Percentiles rank a stretch among this genome's conserved stretches.
Evolutionary conservation across 2,329 filamentous ascomycete species (phyloP).

Genomic region (Exserohilum turcica): DNA sequence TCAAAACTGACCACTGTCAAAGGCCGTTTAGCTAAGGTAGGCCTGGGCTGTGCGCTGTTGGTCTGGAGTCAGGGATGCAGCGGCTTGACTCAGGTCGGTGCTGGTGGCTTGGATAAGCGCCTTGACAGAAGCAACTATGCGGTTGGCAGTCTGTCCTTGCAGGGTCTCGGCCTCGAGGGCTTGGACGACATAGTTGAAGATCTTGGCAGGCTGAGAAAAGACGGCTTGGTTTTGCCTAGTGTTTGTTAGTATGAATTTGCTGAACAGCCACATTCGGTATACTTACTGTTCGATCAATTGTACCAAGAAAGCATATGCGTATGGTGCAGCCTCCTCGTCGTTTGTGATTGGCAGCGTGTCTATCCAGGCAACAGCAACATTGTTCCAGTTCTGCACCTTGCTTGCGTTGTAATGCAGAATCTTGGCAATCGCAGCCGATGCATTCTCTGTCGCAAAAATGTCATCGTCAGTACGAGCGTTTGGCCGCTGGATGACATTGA

Average conservation of each 20-base stretch:
- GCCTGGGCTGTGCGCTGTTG: slow-evolving; percentile 78
- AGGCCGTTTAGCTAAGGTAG: slow-evolving; percentile 69
- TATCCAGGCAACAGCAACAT: slow-evolving; percentile 83
- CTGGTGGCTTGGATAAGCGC: slow-evolving; percentile 73
- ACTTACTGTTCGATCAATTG: slow-evolving; percentile 94
- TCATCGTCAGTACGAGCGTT: slow-evolving; percentile 90
- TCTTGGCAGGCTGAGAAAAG: slow-evolving; percentile 74
- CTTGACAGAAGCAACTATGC: slow-evolving; percentile 79
- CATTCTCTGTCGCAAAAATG: slow-evolving; percentile 96
- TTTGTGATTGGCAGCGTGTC: slow-evolving; percentile 89
- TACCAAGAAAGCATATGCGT: slow-evolving; percentile 89
- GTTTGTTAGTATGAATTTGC: slow-evolving; percentile 1
- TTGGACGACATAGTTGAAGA: slow-evolving; percentile 84
- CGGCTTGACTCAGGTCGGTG: slow-evolving; percentile 75
- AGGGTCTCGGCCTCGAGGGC: slow-evolving; percentile 90
- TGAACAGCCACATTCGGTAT: background rate
- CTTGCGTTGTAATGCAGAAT: slow-evolving; percentile 87
- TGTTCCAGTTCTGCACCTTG: slow-evolving; percentile 76
- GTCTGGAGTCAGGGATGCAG: slow-evolving; percentile 76
- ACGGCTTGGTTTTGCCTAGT: slow-evolving; percentile 83
- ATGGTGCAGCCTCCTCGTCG: slow-evolving; percentile 96
- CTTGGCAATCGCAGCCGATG: slow-evolving; percentile 94
- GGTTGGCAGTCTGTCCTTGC: slow-evolving; percentile 78
- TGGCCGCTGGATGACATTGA: slow-evolving; percentile 79
- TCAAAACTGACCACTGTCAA: background rate